These are phyloP conservation scores for Aureococcus anophagefferens DNA, from an alignment of 108 stramenopile species.

Conservation along the genomic window DNA sequence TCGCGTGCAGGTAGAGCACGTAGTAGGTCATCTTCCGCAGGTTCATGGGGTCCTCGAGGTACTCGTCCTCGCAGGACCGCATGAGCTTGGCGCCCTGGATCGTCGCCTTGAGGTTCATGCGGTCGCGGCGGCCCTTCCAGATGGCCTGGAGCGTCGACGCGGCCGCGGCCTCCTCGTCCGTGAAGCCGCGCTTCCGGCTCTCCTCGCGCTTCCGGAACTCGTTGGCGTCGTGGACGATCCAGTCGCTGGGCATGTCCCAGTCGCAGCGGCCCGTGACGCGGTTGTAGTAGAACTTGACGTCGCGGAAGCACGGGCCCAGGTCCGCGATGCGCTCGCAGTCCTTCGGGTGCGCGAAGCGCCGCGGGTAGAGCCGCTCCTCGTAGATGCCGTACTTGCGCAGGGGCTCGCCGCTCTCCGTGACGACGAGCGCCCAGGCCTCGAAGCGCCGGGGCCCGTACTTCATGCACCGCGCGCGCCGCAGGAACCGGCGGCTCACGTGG, in stretches of 20 bases:
- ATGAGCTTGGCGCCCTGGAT: background rate
- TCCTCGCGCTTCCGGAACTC: background rate
- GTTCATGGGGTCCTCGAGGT: background rate
- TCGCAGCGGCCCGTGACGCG: background rate
- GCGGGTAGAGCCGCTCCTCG: background rate
- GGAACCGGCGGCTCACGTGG: background rate
- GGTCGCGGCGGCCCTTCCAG: background rate
- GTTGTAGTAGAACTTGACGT: background rate
- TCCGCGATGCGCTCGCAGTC: background rate
- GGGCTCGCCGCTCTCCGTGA: background rate
- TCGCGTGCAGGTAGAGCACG: background rate
- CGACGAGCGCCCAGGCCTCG: background rate
- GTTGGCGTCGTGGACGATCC: background rate
- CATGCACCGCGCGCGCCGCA: background rate
- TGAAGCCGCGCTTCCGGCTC: background rate
- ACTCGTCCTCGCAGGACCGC: background rate
- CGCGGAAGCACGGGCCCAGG: background rate
- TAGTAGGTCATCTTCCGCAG: background rate
- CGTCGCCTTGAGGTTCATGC: background rate
- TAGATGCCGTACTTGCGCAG: background rate
- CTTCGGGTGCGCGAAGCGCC: background rate
- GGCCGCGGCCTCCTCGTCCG: background rate
- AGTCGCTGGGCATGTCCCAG: background rate
- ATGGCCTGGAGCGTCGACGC: background rate
- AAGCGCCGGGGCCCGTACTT: background rate